These are phyloP conservation scores for Excoecaria cochinchinensis DNA, from an alignment of 345 rosid genomes.

Conservation along the genomic window DNA sequence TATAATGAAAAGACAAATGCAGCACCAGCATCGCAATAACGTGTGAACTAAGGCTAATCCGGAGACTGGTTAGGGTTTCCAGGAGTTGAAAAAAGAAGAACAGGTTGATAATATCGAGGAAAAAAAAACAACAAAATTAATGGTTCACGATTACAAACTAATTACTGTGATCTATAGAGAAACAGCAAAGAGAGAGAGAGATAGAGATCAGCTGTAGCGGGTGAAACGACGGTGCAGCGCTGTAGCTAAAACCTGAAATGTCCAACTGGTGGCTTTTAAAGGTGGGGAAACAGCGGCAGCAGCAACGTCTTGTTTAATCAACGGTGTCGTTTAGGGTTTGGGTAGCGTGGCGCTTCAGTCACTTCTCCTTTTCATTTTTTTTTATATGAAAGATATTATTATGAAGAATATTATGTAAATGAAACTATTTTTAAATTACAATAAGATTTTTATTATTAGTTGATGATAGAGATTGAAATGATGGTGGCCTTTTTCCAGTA, in stretches of 20 bases:
- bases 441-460: too few relatives aligned
- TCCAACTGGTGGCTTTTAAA: slow-evolving; percentile 15
- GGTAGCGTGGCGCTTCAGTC: neutral
- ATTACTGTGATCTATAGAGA: slow-evolving; percentile 17
- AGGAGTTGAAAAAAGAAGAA: neutral
- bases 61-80: slow-evolving; percentile 9
- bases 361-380: neutral
- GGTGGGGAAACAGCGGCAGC: neutral
- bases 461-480: neutral
- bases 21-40: neutral
- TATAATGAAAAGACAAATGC: neutral
- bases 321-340: slow-evolving; percentile 23
- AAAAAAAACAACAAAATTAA: neutral
- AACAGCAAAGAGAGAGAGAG: slow-evolving; percentile 19
- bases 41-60: neutral
- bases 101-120: neutral
- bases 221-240: too few relatives aligned
- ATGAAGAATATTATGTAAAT: neutral
- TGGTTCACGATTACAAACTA: slow-evolving; percentile 12
- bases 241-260: neutral
- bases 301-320: neutral
- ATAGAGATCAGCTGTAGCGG: too few relatives aligned
- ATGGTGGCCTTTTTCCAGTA: neutral
- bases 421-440: too few relatives aligned
- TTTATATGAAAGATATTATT: neutral